These are phyloP conservation scores for Erucastrum elatum DNA, from an alignment of 345 rosid species.

Conservation along the genomic window DNA sequence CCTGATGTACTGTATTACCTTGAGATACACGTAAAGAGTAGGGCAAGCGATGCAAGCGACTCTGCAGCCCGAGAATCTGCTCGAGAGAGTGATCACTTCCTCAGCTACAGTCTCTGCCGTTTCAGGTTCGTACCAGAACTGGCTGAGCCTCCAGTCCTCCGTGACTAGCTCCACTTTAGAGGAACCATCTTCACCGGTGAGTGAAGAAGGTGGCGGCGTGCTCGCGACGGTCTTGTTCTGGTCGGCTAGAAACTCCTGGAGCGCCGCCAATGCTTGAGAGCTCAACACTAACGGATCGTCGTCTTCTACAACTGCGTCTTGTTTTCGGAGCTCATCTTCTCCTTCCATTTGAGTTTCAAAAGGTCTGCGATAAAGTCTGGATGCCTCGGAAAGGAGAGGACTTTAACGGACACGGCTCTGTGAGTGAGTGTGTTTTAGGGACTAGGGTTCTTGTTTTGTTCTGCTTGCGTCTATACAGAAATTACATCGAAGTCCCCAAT, in stretches of 20 bases:
- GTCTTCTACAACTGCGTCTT: conserved; percentile 21
- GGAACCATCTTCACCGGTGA: conserved; percentile 28
- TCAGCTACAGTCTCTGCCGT: conserved; percentile 78
- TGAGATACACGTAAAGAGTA: conserved; percentile 79
- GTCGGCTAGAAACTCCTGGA: conserved; percentile 67
- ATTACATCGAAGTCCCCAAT: conserved; percentile 1
- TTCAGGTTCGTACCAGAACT: conserved; percentile 90
- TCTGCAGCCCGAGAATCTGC: conserved; percentile 33
- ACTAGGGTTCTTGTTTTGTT: conserved; percentile 23
- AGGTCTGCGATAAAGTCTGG: background rate
- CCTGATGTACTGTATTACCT: conserved; percentile 42
- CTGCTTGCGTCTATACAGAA: background rate
- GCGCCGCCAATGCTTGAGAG: conserved; percentile 75
- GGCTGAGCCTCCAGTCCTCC: conserved; percentile 94
- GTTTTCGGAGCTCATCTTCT: conserved; percentile 23
- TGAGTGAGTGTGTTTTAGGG: background rate
- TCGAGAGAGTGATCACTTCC: conserved; percentile 56
- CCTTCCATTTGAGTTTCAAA: conserved; percentile 24
- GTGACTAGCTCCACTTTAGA: conserved; percentile 56
- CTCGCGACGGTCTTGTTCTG: conserved; percentile 41
- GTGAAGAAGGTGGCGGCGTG: conserved; percentile 9
- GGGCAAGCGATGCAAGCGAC: conserved; percentile 91
- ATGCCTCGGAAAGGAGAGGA: background rate
- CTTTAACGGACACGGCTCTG: conserved; percentile 11
- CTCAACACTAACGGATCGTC: conserved; percentile 74